Base-by-base conservation (phyloP, 2,329 filamentous ascomycete genomes). In the Colletotrichum tabaci region DNA sequence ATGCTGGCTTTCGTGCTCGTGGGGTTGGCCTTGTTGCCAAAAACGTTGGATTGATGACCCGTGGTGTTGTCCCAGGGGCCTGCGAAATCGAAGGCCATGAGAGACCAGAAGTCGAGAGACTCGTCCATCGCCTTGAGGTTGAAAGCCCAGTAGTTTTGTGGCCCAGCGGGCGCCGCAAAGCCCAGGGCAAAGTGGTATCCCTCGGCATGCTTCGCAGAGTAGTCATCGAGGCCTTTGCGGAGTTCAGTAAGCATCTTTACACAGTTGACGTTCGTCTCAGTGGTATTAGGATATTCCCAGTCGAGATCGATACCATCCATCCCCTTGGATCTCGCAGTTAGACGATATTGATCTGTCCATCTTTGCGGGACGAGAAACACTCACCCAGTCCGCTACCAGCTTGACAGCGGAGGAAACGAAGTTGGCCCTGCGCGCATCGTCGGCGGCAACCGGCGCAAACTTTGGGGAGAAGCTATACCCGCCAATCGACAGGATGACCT, bases 381-480 rank as follows among this genome's bases (percentile, higher is more conserved):
- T 23, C 13, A 49, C 47, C 47, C 93, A 87, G 79, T 97, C 91
- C 76, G 92, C 90, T 64, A 97, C 85, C 62, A 96, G 80, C 13
- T 86, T 82, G 1, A 95, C 91, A 2, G 93, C 90, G 6, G 88
- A 89, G 57, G 87, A 82, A 4, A 94, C 94, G 81, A 97, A 97
- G 2, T 75, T 88, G 49, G 85, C 81, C 16, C 94, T 88, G 15
- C 88, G 90, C 2, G 84, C 81, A 0, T 87, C 85, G 0, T 91
- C 92, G 68, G 89, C 89, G 6, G 91, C 89, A 0, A 91, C 91
- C 0, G 85, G 84, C 0, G 92, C 85, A 78, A 97, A 96, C 79
- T 94, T 94, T 74, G 87, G 84, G 1, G 93, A 94, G 81, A 93
- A 96, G 0, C 93, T 95, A 92, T 93, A 97, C 35, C 95, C 94